A percentile compares a stretch with the other conserved stretches of the same genome.
These are phyloP conservation scores for Passalora sequoiae DNA, from an alignment of 2,329 filamentous ascomycete genomes.

Conservation along the genomic window DNA sequence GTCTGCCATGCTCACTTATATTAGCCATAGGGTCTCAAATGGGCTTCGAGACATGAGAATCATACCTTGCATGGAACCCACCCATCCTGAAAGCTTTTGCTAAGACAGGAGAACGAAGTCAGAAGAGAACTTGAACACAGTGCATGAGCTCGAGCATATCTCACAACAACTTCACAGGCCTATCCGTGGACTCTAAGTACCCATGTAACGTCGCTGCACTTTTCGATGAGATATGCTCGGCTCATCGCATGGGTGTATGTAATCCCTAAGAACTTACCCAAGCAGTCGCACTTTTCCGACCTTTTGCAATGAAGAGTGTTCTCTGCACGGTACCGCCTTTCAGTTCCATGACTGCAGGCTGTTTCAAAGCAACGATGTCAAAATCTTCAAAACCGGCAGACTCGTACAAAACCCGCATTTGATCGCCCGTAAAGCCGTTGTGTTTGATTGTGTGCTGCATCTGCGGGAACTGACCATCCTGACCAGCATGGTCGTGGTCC, in stretches of 20 bases:
- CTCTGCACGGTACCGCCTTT: constrained; percentile 23
- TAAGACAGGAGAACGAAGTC: too few relatives aligned
- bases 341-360: constrained; percentile 28
- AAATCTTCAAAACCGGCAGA: constrained; percentile 30
- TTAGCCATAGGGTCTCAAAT: too few relatives aligned
- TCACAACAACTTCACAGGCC: too few relatives aligned
- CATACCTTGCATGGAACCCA: constrained; percentile 13
- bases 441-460: constrained; percentile 34
- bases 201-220: too few relatives aligned
- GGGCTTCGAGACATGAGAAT: too few relatives aligned
- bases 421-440: constrained; percentile 27
- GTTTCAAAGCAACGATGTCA: constrained; percentile 27
- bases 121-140: too few relatives aligned
- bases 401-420: constrained; percentile 27
- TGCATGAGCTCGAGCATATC: too few relatives aligned
- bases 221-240: too few relatives aligned
- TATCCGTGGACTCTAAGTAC: too few relatives aligned
- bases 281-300: constrained; percentile 22
- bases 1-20: background rate
- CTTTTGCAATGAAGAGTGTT: constrained; percentile 33
- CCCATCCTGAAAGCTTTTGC: constrained; percentile 17
- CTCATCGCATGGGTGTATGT: too few relatives aligned
- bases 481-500: constrained; percentile 8
- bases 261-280: too few relatives aligned
- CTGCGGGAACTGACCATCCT: constrained; percentile 16